Conservation (phyloP, 1,139 yeast species). For the Hyphopichia pseudoburtonii region DNA sequence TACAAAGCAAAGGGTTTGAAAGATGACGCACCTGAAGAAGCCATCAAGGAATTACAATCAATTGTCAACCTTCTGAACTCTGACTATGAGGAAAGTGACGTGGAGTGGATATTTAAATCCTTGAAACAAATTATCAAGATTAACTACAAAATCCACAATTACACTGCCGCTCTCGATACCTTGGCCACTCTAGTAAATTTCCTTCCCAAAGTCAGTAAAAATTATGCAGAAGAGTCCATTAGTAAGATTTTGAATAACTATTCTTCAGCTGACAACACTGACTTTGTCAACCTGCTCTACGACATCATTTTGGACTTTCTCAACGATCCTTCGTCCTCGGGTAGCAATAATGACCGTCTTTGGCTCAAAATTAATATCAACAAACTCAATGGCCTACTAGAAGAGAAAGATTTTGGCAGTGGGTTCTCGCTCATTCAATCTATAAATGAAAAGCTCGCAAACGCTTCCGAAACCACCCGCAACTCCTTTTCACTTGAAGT, state of each 20-base stretch:
- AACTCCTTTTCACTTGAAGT: slow-evolving; percentile 57
- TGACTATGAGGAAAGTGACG: slow-evolving; percentile 17
- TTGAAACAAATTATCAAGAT: slow-evolving; percentile 67
- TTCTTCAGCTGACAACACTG: slow-evolving; percentile 27
- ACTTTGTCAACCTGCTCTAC: slow-evolving; percentile 27
- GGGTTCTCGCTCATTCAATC: slow-evolving; percentile 40
- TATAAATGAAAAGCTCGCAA: slow-evolving; percentile 40
- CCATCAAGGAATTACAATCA: slow-evolving; percentile 42
- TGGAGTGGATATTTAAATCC: slow-evolving; percentile 57
- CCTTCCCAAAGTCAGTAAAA: slow-evolving; percentile 32
- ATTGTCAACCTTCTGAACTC: slow-evolving; percentile 24
- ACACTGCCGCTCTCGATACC: slow-evolving; percentile 33
- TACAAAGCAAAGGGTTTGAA: slow-evolving; percentile 63
- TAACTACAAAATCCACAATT: slow-evolving; percentile 32
- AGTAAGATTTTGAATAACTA: slow-evolving; percentile 54
- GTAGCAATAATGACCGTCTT: slow-evolving; percentile 48
- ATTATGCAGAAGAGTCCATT: slow-evolving; percentile 64
- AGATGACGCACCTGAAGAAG: slow-evolving; percentile 55
- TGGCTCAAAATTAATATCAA: slow-evolving; percentile 57
- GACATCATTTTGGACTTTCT: slow-evolving; percentile 28
- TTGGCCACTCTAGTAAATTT: slow-evolving; percentile 22
- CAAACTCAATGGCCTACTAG: slow-evolving; percentile 48
- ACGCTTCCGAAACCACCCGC: slow-evolving; percentile 42
- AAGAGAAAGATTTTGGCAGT: slow-evolving; percentile 30
- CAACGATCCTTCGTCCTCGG: slow-evolving; percentile 10